Evolutionary conservation across 495 filamentous ascomycete species (phyloP), one percentile per base, ranked within the genome.

Genomic region (Neurospora intermedia): DNA sequence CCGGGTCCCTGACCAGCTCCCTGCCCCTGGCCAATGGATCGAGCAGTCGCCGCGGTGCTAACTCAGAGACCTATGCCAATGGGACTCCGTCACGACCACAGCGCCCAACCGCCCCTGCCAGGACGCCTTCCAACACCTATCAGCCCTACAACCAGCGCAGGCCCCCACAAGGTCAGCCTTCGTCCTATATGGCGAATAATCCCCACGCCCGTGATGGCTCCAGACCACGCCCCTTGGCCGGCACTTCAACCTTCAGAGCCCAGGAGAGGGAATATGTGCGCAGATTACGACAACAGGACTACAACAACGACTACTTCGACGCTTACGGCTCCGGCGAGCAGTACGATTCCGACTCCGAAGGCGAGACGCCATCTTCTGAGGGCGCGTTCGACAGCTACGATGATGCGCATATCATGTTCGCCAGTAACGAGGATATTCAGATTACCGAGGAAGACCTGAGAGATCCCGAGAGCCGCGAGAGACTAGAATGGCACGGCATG

Each of bases 401-500:
- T 76, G 92, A 94, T 71, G 96, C 98, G 78, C 94, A 93, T 39
- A 89, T 98, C 78, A 87, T 98, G 72, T 97, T 97, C 78, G 89
- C 83, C 69, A 91, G 95, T 75, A 87, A 91, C 42, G 92, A 96
- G 77, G 93, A 97, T 73, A 91, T 92, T 74, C 90, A 96, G 76
- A 93, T 94, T 4, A 94, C 93, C 5, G 82, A 91, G 40, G 96
- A 98, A 73, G 96, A 99, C 80, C 84, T 98, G 43, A 91, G 91
- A 83, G 91, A 96, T 75, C 91, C 93, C 1, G 90, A 89, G 75
- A 98, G 96, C 78, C 88, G 96, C 70, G 96, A 98, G 81, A 86
- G 96, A 45, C 84, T 99, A 39, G 96, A 99, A 82, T 99, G 96
- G 96, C 95, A 99, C 83, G 91, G 93, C 6, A 99, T 99, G 96